Base-by-base conservation (phyloP, 2,329 filamentous ascomycete species). In the Triangularia verruculosa region DNA sequence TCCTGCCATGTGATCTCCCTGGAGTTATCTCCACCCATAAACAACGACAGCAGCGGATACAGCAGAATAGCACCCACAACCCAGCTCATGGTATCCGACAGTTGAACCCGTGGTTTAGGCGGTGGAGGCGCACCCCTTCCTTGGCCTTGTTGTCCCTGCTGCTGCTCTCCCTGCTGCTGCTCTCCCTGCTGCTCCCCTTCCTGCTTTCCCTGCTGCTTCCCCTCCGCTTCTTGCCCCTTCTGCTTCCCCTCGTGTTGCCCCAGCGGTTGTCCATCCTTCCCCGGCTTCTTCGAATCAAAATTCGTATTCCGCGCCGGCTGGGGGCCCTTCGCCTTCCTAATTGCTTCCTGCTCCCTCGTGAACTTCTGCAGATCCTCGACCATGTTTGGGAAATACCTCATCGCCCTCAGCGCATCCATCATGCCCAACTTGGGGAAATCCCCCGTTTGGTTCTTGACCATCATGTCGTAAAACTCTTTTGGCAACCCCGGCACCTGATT, bases 1-100 rank as follows among this genome's bases (percentile, higher is more conserved):
- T 99, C 95, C 78, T 99, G 93, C 92, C 93, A 99, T 61, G 95
- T 98, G 64, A 99, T 97, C 74, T 99, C 94, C 72, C 87, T 74
- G 11, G 74, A 73, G 12, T 54, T 28, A 34, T 78, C 78, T 67
- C 82, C 79, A 57, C 72, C 70, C 22, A 77, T 77, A 67, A 81
- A 78, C 25, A 80, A 69, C 67, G 78, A 77, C 78, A 76, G 60
- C 81, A 67, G 3, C 78, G 57, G 78, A 59, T 74, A 77, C 62
- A 80, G 78, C 7, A 84, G 70, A 52, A 79, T 78, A 68, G 78
- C 82, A 7, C 79, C 76, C 17, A 81, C 55, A 22, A 70, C 71
- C 61, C 77, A 78, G 25, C 72, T 72, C 25, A 92, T 83, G 62
- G 94, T 78, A 65, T 80, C 82, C 27, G 79, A 78, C 9, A 79